Evolutionary conservation across 306 rosid species (phyloP).

Genomic region (Glycyrrhiza uralensis): DNA sequence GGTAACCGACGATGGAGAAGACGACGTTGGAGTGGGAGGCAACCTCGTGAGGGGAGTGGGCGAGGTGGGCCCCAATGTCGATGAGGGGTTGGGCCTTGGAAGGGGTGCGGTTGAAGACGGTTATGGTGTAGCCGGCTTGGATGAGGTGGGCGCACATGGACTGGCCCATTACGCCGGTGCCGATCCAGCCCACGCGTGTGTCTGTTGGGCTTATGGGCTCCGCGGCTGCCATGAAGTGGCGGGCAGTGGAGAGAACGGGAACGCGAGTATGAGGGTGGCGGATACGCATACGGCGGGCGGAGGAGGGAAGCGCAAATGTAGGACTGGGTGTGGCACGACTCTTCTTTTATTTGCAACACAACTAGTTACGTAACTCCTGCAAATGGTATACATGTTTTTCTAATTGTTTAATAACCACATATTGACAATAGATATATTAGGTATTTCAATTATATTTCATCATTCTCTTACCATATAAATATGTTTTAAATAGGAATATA

Average conservation of each 20-base stretch:
- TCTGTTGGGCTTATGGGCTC: slow-evolving; percentile 54
- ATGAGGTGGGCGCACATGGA: slow-evolving; percentile 84
- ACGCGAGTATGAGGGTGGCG: slow-evolving; percentile 10
- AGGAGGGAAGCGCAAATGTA: slow-evolving; percentile 13
- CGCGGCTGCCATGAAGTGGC: slow-evolving; percentile 51
- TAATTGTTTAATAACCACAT: no score
- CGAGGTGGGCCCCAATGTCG: slow-evolving; percentile 69
- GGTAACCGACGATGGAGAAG: slow-evolving; percentile 88
- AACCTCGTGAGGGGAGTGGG: slow-evolving; percentile 54
- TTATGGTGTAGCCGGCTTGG: slow-evolving; percentile 79
- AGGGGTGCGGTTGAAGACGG: slow-evolving; percentile 87
- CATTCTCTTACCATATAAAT: no score
- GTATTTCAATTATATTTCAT: no score
- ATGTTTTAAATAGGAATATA: no score
- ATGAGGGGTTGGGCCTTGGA: slow-evolving; percentile 84
- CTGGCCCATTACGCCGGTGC: slow-evolving; percentile 93
- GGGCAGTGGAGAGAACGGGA: slow-evolving; percentile 18
- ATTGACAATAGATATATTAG: no score
- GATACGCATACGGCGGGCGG: not conserved
- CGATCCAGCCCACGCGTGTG: slow-evolving; percentile 93
- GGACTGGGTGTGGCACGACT: slow-evolving; percentile 17
- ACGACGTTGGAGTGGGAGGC: slow-evolving; percentile 82
- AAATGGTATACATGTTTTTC: no score
- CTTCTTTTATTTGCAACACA: not conserved
- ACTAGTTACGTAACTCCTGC: no score